Percentiles rank a stretch among this genome's conserved stretches.
Conservation (phyloP, 2,329 filamentous ascomycete genomes). For the Penicillium sp. region DNA sequence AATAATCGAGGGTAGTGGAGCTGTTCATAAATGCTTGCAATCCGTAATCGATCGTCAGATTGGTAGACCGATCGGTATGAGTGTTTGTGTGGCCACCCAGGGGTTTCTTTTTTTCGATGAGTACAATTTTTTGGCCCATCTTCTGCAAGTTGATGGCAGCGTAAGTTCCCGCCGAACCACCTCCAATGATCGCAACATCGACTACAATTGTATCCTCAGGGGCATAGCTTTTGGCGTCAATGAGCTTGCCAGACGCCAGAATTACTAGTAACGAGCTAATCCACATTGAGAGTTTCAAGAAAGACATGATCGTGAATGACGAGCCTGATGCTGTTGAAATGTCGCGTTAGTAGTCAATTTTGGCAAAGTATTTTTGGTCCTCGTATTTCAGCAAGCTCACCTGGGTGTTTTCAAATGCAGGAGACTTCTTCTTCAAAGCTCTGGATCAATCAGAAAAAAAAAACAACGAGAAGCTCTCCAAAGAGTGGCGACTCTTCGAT, state of each 20-base stretch:
- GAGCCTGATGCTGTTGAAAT: neutral
- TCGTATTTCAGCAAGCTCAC: neutral
- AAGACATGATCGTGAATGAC: neutral
- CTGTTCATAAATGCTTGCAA: conserved; percentile 26
- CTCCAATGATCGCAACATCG: conserved; percentile 32
- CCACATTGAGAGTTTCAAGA: neutral
- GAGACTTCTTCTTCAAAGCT: neutral
- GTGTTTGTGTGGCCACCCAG: conserved; percentile 33
- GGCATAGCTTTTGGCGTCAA: neutral
- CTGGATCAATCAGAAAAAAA: neutral
- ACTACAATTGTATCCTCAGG: conserved; percentile 9
- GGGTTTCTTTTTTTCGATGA: conserved; percentile 26
- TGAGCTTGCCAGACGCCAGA: neutral
- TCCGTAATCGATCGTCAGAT: conserved; percentile 27
- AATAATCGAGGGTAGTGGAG: conserved; percentile 18
- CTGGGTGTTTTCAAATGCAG: neutral
- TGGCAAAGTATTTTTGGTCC: neutral
- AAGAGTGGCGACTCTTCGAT: too few species aligned
- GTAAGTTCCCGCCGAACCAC: conserved; percentile 31
- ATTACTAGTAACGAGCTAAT: neutral
- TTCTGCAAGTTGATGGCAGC: conserved; percentile 29
- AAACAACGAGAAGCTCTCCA: neutral
- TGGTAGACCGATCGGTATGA: conserved; percentile 18
- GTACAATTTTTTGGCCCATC: conserved; percentile 23
- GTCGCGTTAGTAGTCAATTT: too few species aligned